Base-by-base conservation (phyloP, 179 eudicot genomes). In the Camellia oleifera region DNA sequence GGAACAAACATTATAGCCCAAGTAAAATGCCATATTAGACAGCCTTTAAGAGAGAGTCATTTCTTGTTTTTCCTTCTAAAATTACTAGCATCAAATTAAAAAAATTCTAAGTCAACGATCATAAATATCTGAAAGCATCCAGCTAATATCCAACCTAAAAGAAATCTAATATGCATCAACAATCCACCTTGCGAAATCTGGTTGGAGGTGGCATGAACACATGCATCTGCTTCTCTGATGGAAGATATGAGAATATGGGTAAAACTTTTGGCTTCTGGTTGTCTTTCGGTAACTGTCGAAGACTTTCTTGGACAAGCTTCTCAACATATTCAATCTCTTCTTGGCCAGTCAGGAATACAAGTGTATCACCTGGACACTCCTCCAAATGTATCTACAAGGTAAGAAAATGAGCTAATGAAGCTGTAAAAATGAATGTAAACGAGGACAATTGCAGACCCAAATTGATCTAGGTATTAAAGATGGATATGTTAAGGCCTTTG, bases 321-420 rank as follows among this genome's bases (percentile, higher is more conserved):
- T 94, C 97, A 75, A 92, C 94, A 57, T 93, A 86, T 90, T 96
- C 99, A 86, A 96, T 96, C 84, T 96, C 99, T 86, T 96, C 98
- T 91, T 96, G 99, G 75, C 99, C 99, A 81, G 99, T 92, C 83
- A 96, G 89, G 84, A 96, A 96, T 81, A 92, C 98, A 80, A 96
- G 99, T 82, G 94, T 85, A 85, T 96, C 98, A 78, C 99, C 98
- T 54, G 91, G 90, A 50, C 87, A 92, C 80, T 96, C 99, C 79
- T 91, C 93, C 73, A 90, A 75, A 87, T 96, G 99, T 84, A 96
- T 91, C 99, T 96, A 81, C 74, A 73, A 65, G 61, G 58, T 14
- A 69, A 40, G 23, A 81, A 77, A 75, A 74, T 20, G 40, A 72
- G 54, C 42, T 76, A 62, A 69, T 40, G 3, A 79, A 69, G 57